These are phyloP conservation scores for Amesomyces nigricolor DNA, from an alignment of 2,329 filamentous ascomycete genomes.

Conservation along the genomic window DNA sequence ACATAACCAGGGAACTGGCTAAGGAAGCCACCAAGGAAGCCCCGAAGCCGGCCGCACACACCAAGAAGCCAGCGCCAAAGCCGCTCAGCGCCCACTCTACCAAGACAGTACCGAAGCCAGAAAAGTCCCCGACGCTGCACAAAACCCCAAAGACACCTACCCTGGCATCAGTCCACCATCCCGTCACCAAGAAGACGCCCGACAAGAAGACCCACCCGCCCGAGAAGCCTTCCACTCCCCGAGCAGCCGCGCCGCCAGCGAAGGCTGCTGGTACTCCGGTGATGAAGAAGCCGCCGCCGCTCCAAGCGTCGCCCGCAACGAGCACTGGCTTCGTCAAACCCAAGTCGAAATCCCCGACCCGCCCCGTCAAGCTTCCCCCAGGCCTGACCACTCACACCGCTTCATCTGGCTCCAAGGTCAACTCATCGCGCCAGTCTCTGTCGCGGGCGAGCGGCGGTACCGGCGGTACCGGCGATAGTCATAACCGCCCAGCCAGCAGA, in stretches of 20 bases:
- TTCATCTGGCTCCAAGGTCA: constrained; percentile 59
- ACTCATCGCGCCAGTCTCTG: constrained; percentile 36
- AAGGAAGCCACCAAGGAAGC: background rate
- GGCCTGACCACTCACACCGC: constrained; percentile 66
- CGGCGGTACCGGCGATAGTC: constrained; percentile 29
- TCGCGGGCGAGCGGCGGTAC: constrained; percentile 37
- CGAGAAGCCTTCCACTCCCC: constrained; percentile 31
- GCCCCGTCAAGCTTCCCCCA: constrained; percentile 59
- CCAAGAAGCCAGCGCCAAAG: constrained; percentile 26
- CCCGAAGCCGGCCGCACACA: constrained; percentile 14
- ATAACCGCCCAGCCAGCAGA: constrained; percentile 43
- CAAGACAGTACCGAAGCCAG: constrained; percentile 32
- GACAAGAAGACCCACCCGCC: constrained; percentile 34
- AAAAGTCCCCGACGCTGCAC: constrained; percentile 34
- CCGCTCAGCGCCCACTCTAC: constrained; percentile 26
- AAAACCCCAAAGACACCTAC: constrained; percentile 37
- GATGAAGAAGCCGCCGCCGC: constrained; percentile 40
- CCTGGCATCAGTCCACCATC: constrained; percentile 28
- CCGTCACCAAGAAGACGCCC: constrained; percentile 27
- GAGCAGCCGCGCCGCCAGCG: constrained; percentile 25
- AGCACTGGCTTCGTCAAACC: constrained; percentile 49
- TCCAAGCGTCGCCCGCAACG: constrained; percentile 36
- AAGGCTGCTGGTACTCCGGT: constrained; percentile 32
- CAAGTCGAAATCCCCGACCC: constrained; percentile 63
- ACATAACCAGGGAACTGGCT: too few species aligned